Evolutionary conservation across 768 basidiomycete species (phyloP).

Genomic region (Agaricus bisporus): DNA sequence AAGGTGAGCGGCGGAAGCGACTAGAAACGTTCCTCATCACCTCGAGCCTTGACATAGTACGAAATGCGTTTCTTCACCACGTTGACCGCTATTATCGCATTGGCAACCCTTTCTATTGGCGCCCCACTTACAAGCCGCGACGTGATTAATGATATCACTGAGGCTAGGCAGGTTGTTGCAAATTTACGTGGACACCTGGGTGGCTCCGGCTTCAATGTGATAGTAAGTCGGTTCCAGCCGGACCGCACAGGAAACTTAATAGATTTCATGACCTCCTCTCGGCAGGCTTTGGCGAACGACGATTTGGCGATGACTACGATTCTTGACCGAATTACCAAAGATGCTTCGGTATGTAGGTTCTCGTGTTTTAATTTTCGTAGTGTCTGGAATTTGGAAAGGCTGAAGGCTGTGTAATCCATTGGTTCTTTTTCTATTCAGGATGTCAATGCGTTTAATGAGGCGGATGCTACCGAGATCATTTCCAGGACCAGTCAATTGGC

Average conservation of each 20-base stretch:
- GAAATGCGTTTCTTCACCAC: not conserved
- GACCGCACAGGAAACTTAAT: too few relatives aligned
- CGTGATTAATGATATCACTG: not conserved
- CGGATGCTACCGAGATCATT: not conserved
- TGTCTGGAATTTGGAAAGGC: too few relatives aligned
- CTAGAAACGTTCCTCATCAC: not conserved
- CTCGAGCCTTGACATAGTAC: not conserved
- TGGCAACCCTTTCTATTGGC: not conserved
- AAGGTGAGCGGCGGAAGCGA: not conserved
- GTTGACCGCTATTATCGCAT: not conserved
- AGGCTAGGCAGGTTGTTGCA: not conserved
- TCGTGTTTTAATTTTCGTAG: too few relatives aligned
- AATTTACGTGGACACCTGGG: not conserved
- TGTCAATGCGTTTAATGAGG: not conserved
- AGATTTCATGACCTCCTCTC: too few relatives aligned
- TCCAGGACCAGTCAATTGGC: not conserved
- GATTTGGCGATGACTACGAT: not conserved
- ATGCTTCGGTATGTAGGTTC: not conserved
- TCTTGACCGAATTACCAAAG: not conserved
- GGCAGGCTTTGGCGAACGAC: not conserved
- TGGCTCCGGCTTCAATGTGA: not conserved
- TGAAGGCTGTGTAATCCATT: too few relatives aligned
- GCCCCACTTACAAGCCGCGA: not conserved
- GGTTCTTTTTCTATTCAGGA: not conserved
- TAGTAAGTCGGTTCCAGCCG: not conserved